Conservation (phyloP, 495 filamentous ascomycete species). For the Aspergillus bridgeri region DNA sequence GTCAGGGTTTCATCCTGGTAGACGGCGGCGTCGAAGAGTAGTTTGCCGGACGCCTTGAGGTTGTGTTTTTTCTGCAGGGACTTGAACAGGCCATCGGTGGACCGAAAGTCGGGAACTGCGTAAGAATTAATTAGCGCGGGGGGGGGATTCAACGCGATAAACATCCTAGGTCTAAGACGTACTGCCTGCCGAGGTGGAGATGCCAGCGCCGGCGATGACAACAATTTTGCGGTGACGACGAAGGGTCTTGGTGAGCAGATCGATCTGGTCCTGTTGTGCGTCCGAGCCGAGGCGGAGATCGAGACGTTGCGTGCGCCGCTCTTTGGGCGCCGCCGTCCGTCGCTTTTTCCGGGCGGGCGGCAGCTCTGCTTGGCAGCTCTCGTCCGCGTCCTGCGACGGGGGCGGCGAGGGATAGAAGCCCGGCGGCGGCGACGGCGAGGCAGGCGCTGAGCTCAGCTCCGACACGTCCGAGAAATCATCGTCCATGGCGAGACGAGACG, state of each 20-base stretch:
- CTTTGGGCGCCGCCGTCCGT: constrained; percentile 62
- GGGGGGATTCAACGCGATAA: too few species aligned
- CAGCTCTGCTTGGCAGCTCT: constrained; percentile 49
- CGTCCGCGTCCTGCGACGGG: constrained; percentile 53
- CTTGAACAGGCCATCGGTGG: constrained; percentile 80
- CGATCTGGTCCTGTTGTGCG: constrained; percentile 55
- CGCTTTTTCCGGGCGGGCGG: constrained; percentile 73
- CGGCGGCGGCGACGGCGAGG: constrained; percentile 57
- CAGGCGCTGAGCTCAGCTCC: constrained; percentile 52
- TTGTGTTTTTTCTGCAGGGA: constrained; percentile 80
- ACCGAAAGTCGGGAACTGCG: constrained; percentile 94
- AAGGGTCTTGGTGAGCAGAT: constrained; percentile 69
- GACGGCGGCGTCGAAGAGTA: constrained; percentile 95
- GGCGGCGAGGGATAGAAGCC: constrained; percentile 54
- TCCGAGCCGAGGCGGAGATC: constrained; percentile 55
- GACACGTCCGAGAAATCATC: constrained; percentile 48
- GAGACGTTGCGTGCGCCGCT: constrained; percentile 72
- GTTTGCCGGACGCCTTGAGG: constrained; percentile 88
- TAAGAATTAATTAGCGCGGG: not conserved
- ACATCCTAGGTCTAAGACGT: constrained; percentile 32
- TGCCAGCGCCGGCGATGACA: constrained; percentile 92
- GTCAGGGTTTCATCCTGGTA: constrained; percentile 88
- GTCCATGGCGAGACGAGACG: constrained; percentile 32
- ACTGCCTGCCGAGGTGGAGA: constrained; percentile 95
- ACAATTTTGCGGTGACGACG: constrained; percentile 92